These are phyloP conservation scores for Cryphonectria naterciae DNA, from an alignment of 2,329 filamentous ascomycete species.

Conservation along the genomic window DNA sequence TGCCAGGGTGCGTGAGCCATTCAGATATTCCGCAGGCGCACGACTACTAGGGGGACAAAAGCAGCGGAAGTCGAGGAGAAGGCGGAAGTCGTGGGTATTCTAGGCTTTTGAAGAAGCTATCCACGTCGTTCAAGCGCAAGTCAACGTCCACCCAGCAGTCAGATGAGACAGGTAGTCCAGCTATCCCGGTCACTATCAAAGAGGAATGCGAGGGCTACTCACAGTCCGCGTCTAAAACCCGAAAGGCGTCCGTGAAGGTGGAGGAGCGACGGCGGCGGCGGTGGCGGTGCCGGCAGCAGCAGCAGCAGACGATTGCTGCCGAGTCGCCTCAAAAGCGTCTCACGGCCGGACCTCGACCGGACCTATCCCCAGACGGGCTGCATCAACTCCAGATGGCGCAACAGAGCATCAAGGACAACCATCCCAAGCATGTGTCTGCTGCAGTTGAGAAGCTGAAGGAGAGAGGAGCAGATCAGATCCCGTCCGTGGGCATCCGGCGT, in stretches of 20 bases:
- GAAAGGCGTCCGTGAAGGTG: neutral
- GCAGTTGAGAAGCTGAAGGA: neutral
- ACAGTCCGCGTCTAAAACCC: neutral
- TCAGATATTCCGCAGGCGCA: neutral
- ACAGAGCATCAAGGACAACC: neutral
- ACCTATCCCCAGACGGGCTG: neutral
- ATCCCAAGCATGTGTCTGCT: too few species aligned
- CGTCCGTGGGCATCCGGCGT: conserved; percentile 8
- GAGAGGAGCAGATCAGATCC: neutral
- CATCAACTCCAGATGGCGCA: neutral
- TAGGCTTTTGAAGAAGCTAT: conserved; percentile 12
- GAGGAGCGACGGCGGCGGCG: neutral
- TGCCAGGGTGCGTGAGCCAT: neutral
- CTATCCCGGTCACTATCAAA: neutral
- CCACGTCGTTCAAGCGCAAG: conserved; percentile 17
- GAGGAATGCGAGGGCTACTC: neutral
- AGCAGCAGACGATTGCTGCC: neutral
- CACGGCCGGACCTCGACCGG: conserved; percentile 11
- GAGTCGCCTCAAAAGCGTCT: conserved; percentile 15
- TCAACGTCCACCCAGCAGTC: neutral
- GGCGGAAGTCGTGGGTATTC: neutral
- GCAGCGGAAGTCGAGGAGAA: neutral
- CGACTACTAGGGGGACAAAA: neutral
- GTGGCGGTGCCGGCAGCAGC: neutral
- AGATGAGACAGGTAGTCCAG: neutral